Evolutionary conservation across 1,284 basidiomycete species (phyloP).

Genomic region (Leccinum fuscescens): DNA sequence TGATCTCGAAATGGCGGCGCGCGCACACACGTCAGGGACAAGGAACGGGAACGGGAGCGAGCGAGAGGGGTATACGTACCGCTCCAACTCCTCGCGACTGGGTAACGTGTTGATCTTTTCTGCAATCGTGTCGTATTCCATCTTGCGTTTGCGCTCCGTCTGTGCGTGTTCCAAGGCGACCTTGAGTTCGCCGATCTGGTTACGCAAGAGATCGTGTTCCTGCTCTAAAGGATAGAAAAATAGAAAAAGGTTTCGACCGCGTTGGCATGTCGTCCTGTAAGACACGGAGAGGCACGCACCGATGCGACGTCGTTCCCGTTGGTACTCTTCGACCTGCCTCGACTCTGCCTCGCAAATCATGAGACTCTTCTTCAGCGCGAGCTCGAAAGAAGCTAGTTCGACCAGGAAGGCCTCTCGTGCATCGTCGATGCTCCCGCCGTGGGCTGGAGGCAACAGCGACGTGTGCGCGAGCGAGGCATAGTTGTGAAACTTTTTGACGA

Average conservation of each 20-base stretch:
- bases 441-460: slow-evolving; percentile 40
- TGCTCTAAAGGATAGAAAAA: slow-evolving; percentile 44
- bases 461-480: slow-evolving; percentile 60
- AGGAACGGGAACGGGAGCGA: background rate
- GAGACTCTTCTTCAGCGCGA: slow-evolving; percentile 68
- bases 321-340: slow-evolving; percentile 77
- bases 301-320: slow-evolving; percentile 65
- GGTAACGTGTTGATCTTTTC: slow-evolving; percentile 80
- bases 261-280: background rate
- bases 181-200: slow-evolving; percentile 75
- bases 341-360: slow-evolving; percentile 82
- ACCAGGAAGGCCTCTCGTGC: slow-evolving; percentile 74
- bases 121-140: slow-evolving; percentile 78
- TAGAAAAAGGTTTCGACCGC: too few relatives aligned
- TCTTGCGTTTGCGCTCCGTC: slow-evolving; percentile 67
- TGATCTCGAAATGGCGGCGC: slow-evolving; percentile 39
- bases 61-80: slow-evolving; percentile 42
- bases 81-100: slow-evolving; percentile 67
- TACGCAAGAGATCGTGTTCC: slow-evolving; percentile 62
- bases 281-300: slow-evolving; percentile 43
- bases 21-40: background rate
- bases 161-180: slow-evolving; percentile 73
- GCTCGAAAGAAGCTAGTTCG: slow-evolving; percentile 71
- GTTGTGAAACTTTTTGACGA: slow-evolving; percentile 75
- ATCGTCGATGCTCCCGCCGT: slow-evolving; percentile 52